Evolutionary conservation across 2,329 filamentous ascomycete genomes (phyloP).

Genomic region (Aspergillaceae sp.): DNA sequence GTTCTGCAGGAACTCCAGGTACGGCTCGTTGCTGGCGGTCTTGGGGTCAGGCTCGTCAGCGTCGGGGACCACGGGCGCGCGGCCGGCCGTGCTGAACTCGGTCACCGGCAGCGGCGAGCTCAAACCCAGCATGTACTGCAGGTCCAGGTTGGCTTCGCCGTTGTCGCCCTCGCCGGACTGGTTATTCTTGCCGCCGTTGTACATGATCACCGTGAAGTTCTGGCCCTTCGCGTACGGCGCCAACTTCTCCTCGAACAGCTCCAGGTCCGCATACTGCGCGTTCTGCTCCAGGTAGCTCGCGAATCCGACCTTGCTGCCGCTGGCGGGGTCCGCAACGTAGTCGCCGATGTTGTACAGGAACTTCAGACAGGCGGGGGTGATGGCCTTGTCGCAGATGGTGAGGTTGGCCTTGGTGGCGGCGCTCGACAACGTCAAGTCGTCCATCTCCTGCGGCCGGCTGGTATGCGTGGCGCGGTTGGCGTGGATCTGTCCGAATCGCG

Average conservation of each 20-base stretch:
- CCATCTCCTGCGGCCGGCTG: slow-evolving; percentile 11
- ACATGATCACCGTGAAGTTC: slow-evolving; percentile 38
- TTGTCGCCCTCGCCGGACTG: slow-evolving; percentile 31
- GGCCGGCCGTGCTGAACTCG: slow-evolving; percentile 42
- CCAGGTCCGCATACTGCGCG: slow-evolving; percentile 40
- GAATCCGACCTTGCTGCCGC: slow-evolving; percentile 37
- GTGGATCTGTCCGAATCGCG: slow-evolving; percentile 31
- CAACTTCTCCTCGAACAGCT: slow-evolving; percentile 30
- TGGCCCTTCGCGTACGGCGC: slow-evolving; percentile 34
- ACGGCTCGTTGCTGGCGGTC: slow-evolving; percentile 42
- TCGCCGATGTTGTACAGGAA: slow-evolving; percentile 40
- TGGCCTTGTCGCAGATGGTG: slow-evolving; percentile 35
- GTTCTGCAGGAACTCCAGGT: slow-evolving; percentile 27
- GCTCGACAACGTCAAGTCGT: slow-evolving; percentile 13
- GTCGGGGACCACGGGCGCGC: slow-evolving; percentile 40
- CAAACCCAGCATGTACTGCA: slow-evolving; percentile 42
- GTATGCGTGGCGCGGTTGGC: slow-evolving; percentile 19
- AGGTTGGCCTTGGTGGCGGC: slow-evolving; percentile 10
- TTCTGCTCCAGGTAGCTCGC: slow-evolving; percentile 43
- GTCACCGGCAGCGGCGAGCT: slow-evolving; percentile 37
- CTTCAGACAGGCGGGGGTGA: slow-evolving; percentile 41
- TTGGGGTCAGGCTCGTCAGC: slow-evolving; percentile 36
- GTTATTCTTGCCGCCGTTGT: slow-evolving; percentile 34
- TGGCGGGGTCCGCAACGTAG: slow-evolving; percentile 28
- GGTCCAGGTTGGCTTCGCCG: slow-evolving; percentile 44